Base-by-base conservation (phyloP, 306 rosid species). In the Mimosa pudica region DNA sequence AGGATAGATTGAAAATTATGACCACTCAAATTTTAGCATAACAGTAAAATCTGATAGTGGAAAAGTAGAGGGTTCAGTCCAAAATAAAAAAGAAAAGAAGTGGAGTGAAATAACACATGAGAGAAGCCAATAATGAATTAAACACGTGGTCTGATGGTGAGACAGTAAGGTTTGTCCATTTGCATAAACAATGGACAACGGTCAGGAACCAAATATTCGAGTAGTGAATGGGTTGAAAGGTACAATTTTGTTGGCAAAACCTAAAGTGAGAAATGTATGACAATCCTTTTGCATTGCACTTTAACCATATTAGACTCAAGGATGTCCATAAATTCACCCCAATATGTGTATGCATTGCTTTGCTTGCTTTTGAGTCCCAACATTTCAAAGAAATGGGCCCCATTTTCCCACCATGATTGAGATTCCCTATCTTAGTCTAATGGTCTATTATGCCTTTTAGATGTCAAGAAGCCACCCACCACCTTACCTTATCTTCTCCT, bases 321-420 rank as follows among this genome's bases (percentile, higher is more conserved):
- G 80, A 70, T 10, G 65, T 52, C 77, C 70, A 62, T 65, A 83
- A 49, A 45, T 44, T 71, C 60, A 62, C 20, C 3, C 2, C 1
- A 0, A 13, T 38, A 38, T 38, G 11, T 48, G 57, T 14, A 12
- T 55, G 30, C 1, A 17, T 55, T 17, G 61, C 11, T 2, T 60
- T 60, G 11, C 52, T 33, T 49, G 33, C 17, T 6, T 1, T 32
- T 7, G 60, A 1, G 10, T 32, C 41, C 64, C 58, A 69, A 47
- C 69, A 69, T 77, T 83, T 83, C 87, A 74, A 86, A 86, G 77
- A 58, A 30, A 57, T 57, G 30, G 89, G 81, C 11, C 82, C 87
- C 87, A 81, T 83, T 38, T 17, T 30, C 14, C 77, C 73, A 64
- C 83, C 20, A 77, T 80, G 79, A 80, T 80, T 83, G 73, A 86